A percentile compares a stretch with the other conserved stretches of the same genome.
phyloP scores from a whole-genome alignment of 371 early-diverging fungal genomes.

The Zychaea mexicana region DNA sequence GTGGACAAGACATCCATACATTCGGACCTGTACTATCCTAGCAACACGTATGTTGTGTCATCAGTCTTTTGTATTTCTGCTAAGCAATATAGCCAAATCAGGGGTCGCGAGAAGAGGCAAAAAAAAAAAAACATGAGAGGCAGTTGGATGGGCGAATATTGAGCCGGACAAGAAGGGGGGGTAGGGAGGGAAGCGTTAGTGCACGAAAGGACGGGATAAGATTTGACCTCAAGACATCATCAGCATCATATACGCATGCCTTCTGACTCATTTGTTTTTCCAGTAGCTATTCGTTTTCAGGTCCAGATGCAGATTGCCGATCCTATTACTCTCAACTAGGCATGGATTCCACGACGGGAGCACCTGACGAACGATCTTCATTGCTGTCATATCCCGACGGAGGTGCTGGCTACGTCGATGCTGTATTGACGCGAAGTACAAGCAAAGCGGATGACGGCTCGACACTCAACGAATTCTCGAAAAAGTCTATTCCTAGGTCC shows the following conservation, averaged over 20 bases:
- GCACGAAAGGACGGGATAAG: no score
- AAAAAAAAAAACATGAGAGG: neutral
- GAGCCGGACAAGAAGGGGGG: neutral
- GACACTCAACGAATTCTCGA: neutral
- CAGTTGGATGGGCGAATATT: no score
- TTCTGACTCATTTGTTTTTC: neutral
- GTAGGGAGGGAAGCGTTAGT: no score
- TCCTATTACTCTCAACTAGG: conserved; percentile 9
- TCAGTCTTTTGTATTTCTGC: neutral
- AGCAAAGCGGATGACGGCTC: conserved; percentile 12
- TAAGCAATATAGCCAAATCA: conserved; percentile 4
- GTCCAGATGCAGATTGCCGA: conserved; percentile 2
- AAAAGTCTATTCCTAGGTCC: neutral
- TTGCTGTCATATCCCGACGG: conserved; percentile 10
- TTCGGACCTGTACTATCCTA: conserved; percentile 1
- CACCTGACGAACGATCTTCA: conserved; percentile 8
- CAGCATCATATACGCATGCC: no score
- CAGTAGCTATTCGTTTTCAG: neutral
- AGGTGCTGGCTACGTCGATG: conserved; percentile 28
- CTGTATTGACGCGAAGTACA: neutral
- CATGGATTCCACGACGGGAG: no score
- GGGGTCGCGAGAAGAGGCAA: neutral
- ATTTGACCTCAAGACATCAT: no score
- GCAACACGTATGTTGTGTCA: conserved; percentile 1
- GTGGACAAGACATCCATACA: conserved; percentile 2